These are phyloP conservation scores for Eutrema yunnanense DNA, from an alignment of 345 rosid genomes.

Conservation along the genomic window DNA sequence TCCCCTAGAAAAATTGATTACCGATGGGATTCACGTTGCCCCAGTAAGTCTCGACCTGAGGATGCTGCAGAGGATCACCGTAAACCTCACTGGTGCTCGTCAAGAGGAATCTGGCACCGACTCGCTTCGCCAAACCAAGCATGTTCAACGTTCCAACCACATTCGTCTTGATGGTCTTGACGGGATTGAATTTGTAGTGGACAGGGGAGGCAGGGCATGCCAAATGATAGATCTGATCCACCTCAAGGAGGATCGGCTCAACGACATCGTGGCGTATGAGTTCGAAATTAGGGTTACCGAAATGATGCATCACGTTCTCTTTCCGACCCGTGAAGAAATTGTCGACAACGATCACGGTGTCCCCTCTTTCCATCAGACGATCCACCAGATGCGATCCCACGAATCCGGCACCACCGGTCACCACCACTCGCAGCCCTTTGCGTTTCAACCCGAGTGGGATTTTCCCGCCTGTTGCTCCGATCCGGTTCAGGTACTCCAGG, in stretches of 20 bases:
- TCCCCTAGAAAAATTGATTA: constrained; percentile 1
- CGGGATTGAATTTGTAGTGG: constrained; percentile 85
- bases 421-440: constrained; percentile 55
- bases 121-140: constrained; percentile 77
- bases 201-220: constrained; percentile 93
- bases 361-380: constrained; percentile 70
- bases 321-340: constrained; percentile 78
- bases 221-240: constrained; percentile 88
- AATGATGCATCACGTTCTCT: constrained; percentile 66
- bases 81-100: constrained; percentile 98
- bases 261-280: constrained; percentile 78
- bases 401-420: constrained; percentile 86
- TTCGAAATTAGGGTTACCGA: constrained; percentile 71
- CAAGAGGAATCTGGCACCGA: constrained; percentile 71
- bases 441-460: constrained; percentile 53
- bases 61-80: constrained; percentile 84
- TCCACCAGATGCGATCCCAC: constrained; percentile 93
- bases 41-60: constrained; percentile 86
- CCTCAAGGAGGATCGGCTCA: constrained; percentile 72
- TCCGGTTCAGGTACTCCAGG: constrained; percentile 8
- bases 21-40: constrained; percentile 90
- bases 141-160: constrained; percentile 82
- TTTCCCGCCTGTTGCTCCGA: constrained; percentile 39
- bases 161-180: constrained; percentile 87
- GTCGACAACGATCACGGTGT: constrained; percentile 69